Conservation (phyloP, 75 land plant species). For the Cryptomeria japonica region DNA sequence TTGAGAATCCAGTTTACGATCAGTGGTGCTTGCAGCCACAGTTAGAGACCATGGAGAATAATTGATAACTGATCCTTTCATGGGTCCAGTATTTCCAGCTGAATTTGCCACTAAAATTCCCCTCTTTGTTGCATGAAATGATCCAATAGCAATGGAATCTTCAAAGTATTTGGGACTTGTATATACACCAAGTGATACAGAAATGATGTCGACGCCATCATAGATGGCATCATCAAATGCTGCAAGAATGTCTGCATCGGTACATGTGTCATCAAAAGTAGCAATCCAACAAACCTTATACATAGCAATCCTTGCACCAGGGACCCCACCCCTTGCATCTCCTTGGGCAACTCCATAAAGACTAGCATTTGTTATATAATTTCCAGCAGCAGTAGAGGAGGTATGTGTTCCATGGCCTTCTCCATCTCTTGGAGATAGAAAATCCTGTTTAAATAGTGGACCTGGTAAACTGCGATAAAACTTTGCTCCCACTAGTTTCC, state of each 20-base stretch:
- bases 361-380: too few species aligned
- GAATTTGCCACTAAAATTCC: too few species aligned
- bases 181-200: slow-evolving; percentile 54
- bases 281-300: slow-evolving; percentile 85
- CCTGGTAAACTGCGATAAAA: not conserved
- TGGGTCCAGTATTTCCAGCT: too few species aligned
- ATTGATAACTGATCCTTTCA: too few species aligned
- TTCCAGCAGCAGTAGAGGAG: too few species aligned
- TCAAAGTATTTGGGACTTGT: slow-evolving; percentile 29
- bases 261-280: slow-evolving; percentile 50
- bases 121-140: not conserved
- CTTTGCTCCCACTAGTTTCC: slow-evolving; percentile 29
- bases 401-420: slow-evolving; percentile 10
- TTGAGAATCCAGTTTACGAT: too few species aligned
- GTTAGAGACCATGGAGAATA: too few species aligned
- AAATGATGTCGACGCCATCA: slow-evolving; percentile 68
- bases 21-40: too few species aligned
- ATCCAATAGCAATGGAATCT: slow-evolving; percentile 39
- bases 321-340: slow-evolving; percentile 71
- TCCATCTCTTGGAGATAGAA: not conserved
- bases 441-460: not conserved
- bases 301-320: slow-evolving; percentile 68
- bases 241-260: slow-evolving; percentile 33
- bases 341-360: slow-evolving; percentile 24
- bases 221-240: too few species aligned